Evolutionary conservation across 2,329 filamentous ascomycete genomes (phyloP).

Genomic region (Ophiostoma tasmaniense): DNA sequence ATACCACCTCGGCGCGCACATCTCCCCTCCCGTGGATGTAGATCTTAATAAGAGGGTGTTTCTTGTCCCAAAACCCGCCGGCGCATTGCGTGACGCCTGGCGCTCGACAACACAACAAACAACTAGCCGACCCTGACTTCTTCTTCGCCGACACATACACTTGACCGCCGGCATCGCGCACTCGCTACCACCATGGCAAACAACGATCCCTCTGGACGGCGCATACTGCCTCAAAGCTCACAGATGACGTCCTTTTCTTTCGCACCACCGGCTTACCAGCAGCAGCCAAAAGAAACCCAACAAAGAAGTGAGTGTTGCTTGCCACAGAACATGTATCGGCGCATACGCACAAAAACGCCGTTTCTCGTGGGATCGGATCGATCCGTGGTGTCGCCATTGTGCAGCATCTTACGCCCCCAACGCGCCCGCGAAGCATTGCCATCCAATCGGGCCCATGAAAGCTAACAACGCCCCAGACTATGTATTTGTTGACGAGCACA

Average conservation of each 20-base stretch:
- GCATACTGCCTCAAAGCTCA: conserved; percentile 56
- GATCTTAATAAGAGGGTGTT: conserved; percentile 11
- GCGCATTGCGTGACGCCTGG: conserved; percentile 18
- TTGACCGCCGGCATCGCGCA: not conserved
- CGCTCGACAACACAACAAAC: conserved; percentile 1
- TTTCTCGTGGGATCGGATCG: not conserved
- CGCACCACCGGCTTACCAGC: conserved; percentile 53
- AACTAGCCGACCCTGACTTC: not conserved
- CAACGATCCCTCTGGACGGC: conserved; percentile 51
- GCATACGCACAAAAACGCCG: not conserved
- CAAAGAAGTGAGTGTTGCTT: conserved; percentile 56
- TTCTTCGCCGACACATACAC: not conserved
- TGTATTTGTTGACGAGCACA: conserved; percentile 98
- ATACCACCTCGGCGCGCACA: conserved; percentile 3
- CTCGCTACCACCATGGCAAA: conserved; percentile 42
- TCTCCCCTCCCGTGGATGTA: conserved; percentile 15
- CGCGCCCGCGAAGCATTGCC: not conserved
- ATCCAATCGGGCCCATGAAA: not conserved
- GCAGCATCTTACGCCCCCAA: not conserved
- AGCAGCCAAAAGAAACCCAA: conserved; percentile 63
- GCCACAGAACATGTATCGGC: not conserved
- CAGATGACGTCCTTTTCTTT: conserved; percentile 72
- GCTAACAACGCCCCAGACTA: conserved; percentile 57
- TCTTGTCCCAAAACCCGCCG: conserved; percentile 10
- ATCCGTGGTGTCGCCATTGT: not conserved